Conservation (phyloP, 108 stramenopile species). For the Pseudonitzschia multiseries region DNA sequence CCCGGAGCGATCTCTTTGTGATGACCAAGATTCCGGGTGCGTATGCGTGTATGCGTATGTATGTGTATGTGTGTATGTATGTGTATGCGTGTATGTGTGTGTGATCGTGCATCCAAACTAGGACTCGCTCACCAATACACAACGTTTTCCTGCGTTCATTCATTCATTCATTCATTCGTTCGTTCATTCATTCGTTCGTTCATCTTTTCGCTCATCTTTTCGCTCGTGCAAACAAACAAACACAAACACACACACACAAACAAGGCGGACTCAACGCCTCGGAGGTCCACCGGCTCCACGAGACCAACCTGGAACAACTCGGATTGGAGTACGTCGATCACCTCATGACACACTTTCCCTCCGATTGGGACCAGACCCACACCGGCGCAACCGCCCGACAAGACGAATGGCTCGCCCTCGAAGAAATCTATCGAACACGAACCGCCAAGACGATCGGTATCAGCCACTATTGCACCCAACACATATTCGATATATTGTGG, state of each 20-base stretch:
- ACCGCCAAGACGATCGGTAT: conserved; percentile 53
- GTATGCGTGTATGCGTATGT: background rate
- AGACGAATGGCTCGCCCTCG: conserved; percentile 55
- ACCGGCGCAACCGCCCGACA: conserved; percentile 37
- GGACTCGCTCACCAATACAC: too few relatives aligned
- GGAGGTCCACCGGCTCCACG: conserved; percentile 36
- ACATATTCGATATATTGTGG: conserved; percentile 51
- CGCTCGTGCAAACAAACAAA: too few relatives aligned
- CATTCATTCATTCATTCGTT: too few relatives aligned
- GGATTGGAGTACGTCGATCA: conserved; percentile 61
- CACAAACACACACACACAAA: too few relatives aligned
- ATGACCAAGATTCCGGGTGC: conserved; percentile 63
- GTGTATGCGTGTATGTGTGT: too few relatives aligned
- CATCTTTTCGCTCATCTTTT: too few relatives aligned
- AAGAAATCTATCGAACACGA: conserved; percentile 44
- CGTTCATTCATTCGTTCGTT: background rate
- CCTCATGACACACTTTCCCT: conserved; percentile 61
- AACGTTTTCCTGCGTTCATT: too few relatives aligned
- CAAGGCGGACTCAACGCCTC: conserved; percentile 30
- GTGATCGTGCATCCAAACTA: too few relatives aligned
- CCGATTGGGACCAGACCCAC: conserved; percentile 44
- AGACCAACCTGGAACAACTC: conserved; percentile 44
- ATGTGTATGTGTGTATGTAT: background rate
- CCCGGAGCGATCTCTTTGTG: conserved; percentile 55
- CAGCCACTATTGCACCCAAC: conserved; percentile 55